Conservation (phyloP, 208 protist species). For the Acanthamoeba sp. region DNA sequence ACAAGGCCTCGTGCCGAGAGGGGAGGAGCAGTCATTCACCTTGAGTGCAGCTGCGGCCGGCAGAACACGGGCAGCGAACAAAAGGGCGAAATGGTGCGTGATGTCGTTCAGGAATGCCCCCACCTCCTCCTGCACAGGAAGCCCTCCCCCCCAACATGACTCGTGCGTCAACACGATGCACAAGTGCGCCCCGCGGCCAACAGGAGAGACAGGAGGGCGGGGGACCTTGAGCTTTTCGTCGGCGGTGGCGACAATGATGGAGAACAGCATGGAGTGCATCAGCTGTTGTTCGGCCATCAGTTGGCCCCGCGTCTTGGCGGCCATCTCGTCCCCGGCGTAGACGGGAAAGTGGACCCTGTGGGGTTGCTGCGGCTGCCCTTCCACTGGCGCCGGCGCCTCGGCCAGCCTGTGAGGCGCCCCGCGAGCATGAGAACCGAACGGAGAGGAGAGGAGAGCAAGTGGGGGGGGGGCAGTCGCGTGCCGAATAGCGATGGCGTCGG, state of each 20-base stretch:
- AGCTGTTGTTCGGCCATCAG: slow-evolving; percentile 18
- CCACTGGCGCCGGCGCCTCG: neutral
- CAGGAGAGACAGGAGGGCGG: neutral
- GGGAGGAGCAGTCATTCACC: neutral
- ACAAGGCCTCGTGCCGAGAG: too few species aligned
- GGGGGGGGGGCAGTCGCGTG: too few species aligned
- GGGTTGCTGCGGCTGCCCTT: neutral
- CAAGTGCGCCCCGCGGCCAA: neutral
- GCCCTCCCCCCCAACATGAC: too few species aligned
- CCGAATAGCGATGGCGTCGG: too few species aligned
- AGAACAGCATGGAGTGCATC: neutral
- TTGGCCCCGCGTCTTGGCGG: slow-evolving; percentile 16
- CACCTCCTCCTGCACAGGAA: slow-evolving; percentile 44
- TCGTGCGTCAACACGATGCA: too few species aligned
- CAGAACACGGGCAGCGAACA: slow-evolving; percentile 25
- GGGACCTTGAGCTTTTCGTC: neutral
- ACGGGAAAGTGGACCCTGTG: neutral
- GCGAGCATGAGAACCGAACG: neutral
- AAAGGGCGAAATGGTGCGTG: slow-evolving; percentile 63
- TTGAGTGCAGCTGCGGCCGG: neutral
- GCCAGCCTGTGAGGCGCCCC: neutral
- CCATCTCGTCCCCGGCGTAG: neutral
- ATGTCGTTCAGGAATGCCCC: neutral
- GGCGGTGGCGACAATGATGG: slow-evolving; percentile 16
- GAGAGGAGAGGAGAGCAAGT: too few species aligned